Evolutionary conservation across 1,284 basidiomycete genomes (phyloP).

Genomic region (Exobasidium rhododendri): DNA sequence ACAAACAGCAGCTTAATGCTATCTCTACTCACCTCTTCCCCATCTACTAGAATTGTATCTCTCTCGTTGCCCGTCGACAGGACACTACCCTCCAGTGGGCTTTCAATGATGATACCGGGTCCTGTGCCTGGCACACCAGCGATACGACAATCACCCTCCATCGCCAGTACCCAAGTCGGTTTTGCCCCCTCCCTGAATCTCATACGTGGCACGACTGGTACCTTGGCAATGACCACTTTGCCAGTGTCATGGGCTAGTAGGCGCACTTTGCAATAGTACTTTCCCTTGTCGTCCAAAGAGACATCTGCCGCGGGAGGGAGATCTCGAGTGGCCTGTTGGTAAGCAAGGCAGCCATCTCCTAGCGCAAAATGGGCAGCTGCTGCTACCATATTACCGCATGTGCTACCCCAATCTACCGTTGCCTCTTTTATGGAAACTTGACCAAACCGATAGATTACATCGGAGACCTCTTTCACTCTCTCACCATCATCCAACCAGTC

Average conservation of each 20-base stretch:
- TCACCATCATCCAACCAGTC: constrained; percentile 31
- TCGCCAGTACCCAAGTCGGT: background rate
- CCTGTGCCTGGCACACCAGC: constrained; percentile 49
- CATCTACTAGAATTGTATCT: constrained; percentile 27
- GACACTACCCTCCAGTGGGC: constrained; percentile 24
- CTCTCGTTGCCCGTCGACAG: constrained; percentile 32
- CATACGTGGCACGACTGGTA: constrained; percentile 24
- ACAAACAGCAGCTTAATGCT: background rate
- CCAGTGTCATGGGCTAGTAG: constrained; percentile 38
- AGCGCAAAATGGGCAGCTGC: constrained; percentile 40
- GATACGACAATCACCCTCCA: constrained; percentile 31
- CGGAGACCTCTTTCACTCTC: constrained; percentile 28
- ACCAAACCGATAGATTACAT: constrained; percentile 50
- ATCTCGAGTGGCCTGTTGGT: constrained; percentile 11
- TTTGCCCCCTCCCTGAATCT: background rate
- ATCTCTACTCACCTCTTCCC: constrained; percentile 12
- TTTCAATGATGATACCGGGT: constrained; percentile 40
- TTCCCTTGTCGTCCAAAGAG: background rate
- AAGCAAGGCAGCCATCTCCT: background rate
- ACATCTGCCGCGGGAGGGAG: background rate
- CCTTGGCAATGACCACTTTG: constrained; percentile 35
- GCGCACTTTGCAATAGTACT: constrained; percentile 22
- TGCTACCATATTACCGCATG: constrained; percentile 51
- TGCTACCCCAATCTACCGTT: constrained; percentile 45
- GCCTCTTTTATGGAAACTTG: constrained; percentile 44